Percentiles rank a stretch among this genome's conserved stretches.
Conservation (phyloP, 192 early-diverging fungal genomes). For the Coemansia sp. region DNA sequence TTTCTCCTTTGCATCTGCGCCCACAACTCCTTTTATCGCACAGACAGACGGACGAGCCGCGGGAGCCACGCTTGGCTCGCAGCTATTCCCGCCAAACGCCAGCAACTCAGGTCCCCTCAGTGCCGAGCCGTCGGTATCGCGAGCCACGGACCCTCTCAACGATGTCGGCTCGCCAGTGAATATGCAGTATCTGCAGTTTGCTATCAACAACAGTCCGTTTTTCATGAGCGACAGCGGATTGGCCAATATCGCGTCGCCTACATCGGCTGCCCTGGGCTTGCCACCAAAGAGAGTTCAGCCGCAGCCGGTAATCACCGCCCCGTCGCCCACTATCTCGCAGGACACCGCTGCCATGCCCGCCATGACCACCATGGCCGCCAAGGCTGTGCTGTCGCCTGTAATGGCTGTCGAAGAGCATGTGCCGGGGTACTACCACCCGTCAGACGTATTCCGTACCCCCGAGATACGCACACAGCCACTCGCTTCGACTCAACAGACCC, state of each 20-base stretch:
- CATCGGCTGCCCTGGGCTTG: conserved; percentile 8
- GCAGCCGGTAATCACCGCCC: too few relatives aligned
- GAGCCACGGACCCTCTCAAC: conserved; percentile 41
- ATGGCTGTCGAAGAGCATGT: conserved; percentile 10
- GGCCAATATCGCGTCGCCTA: conserved; percentile 21
- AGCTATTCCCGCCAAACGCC: conserved; percentile 20
- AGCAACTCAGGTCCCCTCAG: background rate
- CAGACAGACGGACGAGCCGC: conserved; percentile 33
- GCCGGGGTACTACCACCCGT: conserved; percentile 34
- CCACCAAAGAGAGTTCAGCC: conserved; percentile 14
- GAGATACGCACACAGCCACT: conserved; percentile 22
- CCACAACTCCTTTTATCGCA: conserved; percentile 48
- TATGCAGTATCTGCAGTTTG: conserved; percentile 40
- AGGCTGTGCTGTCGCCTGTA: conserved; percentile 10
- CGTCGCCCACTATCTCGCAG: too few relatives aligned
- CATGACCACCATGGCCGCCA: too few relatives aligned
- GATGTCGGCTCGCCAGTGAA: conserved; percentile 42
- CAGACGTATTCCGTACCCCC: conserved; percentile 44
- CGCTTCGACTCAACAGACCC: conserved; percentile 13
- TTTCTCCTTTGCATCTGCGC: conserved; percentile 53
- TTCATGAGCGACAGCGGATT: conserved; percentile 12
- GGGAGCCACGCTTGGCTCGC: conserved; percentile 1
- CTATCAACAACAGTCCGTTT: conserved; percentile 32
- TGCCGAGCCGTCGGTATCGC: conserved; percentile 5
- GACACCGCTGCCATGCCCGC: too few relatives aligned